Evolutionary conservation across 768 basidiomycete genomes (phyloP).

Genomic region (Cubamyces lactineus): DNA sequence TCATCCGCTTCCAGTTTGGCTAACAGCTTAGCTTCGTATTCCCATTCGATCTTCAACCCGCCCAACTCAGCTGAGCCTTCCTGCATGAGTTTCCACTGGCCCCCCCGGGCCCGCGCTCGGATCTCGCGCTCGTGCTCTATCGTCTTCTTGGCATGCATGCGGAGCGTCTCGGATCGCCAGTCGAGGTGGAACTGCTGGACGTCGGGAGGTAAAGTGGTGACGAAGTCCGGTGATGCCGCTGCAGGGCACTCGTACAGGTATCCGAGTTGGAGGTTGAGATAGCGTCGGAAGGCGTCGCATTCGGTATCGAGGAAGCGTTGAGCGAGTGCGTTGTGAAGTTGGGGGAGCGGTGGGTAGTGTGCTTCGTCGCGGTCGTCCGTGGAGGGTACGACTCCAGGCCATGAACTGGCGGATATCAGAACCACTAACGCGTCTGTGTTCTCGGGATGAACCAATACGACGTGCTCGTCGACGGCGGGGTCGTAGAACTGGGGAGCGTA

Average conservation of each 20-base stretch:
- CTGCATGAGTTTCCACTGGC: background rate
- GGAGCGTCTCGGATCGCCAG: background rate
- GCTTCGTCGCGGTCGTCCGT: background rate
- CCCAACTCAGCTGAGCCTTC: background rate
- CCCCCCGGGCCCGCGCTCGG: background rate
- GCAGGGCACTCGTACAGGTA: background rate
- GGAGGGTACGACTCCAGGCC: background rate
- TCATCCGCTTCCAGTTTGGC: too few relatives aligned
- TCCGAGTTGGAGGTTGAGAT: background rate
- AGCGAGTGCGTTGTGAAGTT: background rate
- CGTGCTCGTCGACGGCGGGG: slow-evolving; percentile 3
- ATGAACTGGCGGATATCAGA: background rate
- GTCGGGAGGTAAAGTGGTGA: background rate
- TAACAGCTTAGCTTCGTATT: too few relatives aligned
- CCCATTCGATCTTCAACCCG: background rate
- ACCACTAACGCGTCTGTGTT: background rate
- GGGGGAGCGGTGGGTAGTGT: background rate
- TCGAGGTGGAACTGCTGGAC: slow-evolving; percentile 6
- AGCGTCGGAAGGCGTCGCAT: background rate
- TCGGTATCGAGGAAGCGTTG: background rate
- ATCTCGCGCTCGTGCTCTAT: slow-evolving; percentile 1
- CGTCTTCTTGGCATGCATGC: background rate
- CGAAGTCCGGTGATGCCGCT: background rate
- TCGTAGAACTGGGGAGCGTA: background rate
- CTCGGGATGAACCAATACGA: background rate